These are phyloP conservation scores for Ophiocordyceps polyrhachis-furcata DNA, from an alignment of 2,329 filamentous ascomycete species.

Conservation along the genomic window DNA sequence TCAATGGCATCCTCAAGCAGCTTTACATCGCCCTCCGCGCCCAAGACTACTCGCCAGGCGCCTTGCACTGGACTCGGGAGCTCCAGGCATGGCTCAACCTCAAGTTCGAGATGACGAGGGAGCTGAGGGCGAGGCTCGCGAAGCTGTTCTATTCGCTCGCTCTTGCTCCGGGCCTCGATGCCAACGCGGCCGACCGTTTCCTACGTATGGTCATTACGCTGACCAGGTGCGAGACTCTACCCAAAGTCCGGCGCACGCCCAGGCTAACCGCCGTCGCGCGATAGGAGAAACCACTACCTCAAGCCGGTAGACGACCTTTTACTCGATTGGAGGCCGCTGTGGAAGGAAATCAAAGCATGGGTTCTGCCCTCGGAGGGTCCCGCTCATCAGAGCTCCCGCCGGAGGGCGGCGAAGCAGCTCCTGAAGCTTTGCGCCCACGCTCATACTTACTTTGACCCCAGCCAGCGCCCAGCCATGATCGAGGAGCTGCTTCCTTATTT, in stretches of 20 bases:
- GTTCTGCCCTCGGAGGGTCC: conserved; percentile 75
- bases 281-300: conserved; percentile 84
- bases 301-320: conserved; percentile 76
- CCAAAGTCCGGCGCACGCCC: background rate
- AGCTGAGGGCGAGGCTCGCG: conserved; percentile 65
- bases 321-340: conserved; percentile 85
- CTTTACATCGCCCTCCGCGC: conserved; percentile 83
- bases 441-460: conserved; percentile 82
- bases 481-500: conserved; percentile 74
- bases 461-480: conserved; percentile 63
- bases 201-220: conserved; percentile 90
- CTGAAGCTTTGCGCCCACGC: conserved; percentile 81
- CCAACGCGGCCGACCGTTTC: conserved; percentile 68
- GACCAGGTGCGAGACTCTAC: conserved; percentile 51
- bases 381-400: conserved; percentile 35
- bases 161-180: conserved; percentile 75
- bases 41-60: conserved; percentile 85
- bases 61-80: conserved; percentile 93
- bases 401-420: conserved; percentile 43
- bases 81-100: conserved; percentile 86
- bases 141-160: conserved; percentile 89
- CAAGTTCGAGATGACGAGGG: conserved; percentile 89
- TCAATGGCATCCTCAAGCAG: conserved; percentile 79
- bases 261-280: background rate
- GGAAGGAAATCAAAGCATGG: conserved; percentile 79